Percentiles rank a stretch among this genome's conserved stretches.
Evolutionary conservation across 148 eudicot species (phyloP).

Genomic region (Chenopodium formosanum): DNA sequence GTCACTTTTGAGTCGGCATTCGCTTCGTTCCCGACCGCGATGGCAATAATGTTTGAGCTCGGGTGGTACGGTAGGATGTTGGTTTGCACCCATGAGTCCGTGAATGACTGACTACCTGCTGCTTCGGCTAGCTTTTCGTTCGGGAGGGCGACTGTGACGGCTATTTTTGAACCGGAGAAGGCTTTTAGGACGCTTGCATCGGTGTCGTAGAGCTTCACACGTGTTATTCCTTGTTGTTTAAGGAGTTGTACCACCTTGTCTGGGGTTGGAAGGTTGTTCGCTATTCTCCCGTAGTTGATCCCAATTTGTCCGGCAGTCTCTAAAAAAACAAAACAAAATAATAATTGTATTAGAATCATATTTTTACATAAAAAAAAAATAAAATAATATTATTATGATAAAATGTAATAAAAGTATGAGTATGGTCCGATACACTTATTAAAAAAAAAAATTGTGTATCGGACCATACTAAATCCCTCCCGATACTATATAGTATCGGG

Average conservation of each 20-base stretch:
- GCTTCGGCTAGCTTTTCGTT: constrained; percentile 74
- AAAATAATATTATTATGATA: no score
- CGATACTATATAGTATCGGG: not conserved
- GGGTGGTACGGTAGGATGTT: constrained; percentile 50
- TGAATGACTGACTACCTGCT: constrained; percentile 52
- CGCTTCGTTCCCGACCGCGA: constrained; percentile 92
- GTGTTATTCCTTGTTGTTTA: constrained; percentile 51
- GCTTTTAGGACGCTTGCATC: constrained; percentile 46
- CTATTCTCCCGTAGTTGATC: constrained; percentile 81
- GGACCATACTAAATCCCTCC: not conserved
- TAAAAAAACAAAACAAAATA: not conserved
- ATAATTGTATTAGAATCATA: not conserved
- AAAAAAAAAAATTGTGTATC: not conserved
- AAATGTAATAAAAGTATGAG: not conserved
- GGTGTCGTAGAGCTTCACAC: constrained; percentile 63
- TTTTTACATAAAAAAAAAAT: no score
- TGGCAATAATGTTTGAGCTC: constrained; percentile 40
- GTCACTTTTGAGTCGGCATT: constrained; percentile 58
- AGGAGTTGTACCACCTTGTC: constrained; percentile 69
- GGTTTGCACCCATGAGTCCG: constrained; percentile 67
- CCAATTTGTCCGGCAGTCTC: constrained; percentile 64
- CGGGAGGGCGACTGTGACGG: constrained; percentile 55
- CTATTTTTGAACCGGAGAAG: constrained; percentile 37
- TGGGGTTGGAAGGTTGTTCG: constrained; percentile 69
- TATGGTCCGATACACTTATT: not conserved